phyloP scores from a whole-genome alignment of 2,329 filamentous ascomycete species.

The Verticillium dahliae region DNA sequence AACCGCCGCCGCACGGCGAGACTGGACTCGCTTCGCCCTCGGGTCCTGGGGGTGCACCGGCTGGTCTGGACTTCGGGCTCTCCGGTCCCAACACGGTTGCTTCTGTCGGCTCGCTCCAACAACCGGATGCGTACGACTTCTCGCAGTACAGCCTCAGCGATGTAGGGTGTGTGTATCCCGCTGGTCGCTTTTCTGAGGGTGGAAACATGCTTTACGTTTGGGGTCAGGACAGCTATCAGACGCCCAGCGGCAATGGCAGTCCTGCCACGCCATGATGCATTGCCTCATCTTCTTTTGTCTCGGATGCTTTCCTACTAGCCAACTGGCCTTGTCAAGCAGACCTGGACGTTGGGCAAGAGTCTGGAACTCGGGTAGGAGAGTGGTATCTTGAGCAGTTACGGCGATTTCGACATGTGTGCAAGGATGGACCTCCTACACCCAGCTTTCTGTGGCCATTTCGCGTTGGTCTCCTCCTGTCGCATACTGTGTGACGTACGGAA shows the following conservation, averaged over 20 bases:
- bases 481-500: too few species aligned
- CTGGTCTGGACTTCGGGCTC: not conserved
- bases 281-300: not conserved
- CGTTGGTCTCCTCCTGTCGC: too few species aligned
- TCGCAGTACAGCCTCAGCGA: conserved; percentile 6
- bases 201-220: not conserved
- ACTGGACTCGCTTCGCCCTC: not conserved
- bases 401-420: not conserved
- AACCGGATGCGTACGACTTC: conserved; percentile 2
- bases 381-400: not conserved
- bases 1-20: not conserved
- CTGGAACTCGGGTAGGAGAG: not conserved
- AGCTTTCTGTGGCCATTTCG: too few species aligned
- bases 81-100: not conserved
- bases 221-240: not conserved
- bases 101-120: not conserved
- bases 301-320: not conserved
- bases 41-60: not conserved
- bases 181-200: not conserved
- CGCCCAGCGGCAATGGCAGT: not conserved
- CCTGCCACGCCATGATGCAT: not conserved
- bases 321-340: not conserved
- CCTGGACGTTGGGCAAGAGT: not conserved
- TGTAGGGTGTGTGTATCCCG: conserved; percentile 7
- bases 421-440: not conserved